Evolutionary conservation across 1,284 basidiomycete genomes (phyloP).

Genomic region (Trametes versicolor): DNA sequence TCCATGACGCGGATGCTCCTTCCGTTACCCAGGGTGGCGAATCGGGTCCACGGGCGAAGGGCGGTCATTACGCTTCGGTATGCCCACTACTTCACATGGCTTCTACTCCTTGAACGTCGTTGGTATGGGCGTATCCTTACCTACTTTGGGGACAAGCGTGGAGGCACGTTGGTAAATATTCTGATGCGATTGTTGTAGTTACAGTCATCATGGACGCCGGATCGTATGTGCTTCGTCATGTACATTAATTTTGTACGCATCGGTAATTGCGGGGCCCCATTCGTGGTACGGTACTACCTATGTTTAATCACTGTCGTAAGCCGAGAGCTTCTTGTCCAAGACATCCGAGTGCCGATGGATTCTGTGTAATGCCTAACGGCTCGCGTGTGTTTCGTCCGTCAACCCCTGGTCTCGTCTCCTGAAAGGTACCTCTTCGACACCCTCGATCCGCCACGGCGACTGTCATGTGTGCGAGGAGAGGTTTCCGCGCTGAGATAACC

Average conservation of each 20-base stretch:
- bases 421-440: no score
- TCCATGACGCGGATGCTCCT: background rate
- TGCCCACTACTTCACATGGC: no score
- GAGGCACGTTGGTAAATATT: no score
- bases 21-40: background rate
- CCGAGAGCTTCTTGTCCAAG: background rate
- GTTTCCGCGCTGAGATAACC: conserved; percentile 20
- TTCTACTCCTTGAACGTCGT: no score
- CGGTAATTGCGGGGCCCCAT: background rate
- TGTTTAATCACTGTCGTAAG: background rate
- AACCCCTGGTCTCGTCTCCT: background rate
- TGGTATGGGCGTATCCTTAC: no score
- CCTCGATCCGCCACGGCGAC: conserved; percentile 8
- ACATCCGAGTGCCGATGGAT: background rate
- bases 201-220: no score
- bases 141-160: no score
- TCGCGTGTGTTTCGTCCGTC: background rate
- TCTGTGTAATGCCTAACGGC: background rate
- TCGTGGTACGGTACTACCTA: background rate
- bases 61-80: conserved; percentile 1
- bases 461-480: conserved; percentile 19
- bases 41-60: background rate
- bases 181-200: no score
- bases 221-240: no score
- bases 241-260: no score